These are phyloP conservation scores for Mortierella sp. DNA, from an alignment of 371 early-diverging fungal genomes.

Conservation along the genomic window DNA sequence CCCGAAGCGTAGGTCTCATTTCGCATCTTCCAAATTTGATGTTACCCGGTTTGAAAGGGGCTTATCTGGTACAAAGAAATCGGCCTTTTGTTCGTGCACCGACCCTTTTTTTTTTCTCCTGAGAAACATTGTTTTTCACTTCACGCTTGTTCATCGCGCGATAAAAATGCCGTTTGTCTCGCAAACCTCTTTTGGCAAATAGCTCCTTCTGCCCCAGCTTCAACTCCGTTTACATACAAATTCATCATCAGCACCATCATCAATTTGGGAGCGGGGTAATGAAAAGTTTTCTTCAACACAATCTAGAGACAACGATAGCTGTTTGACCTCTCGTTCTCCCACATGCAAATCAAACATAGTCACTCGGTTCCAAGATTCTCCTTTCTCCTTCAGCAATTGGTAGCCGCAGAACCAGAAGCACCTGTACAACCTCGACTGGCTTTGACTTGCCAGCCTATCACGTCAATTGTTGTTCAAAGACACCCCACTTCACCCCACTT, in stretches of 20 bases:
- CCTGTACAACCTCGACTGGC: neutral
- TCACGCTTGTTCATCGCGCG: no score
- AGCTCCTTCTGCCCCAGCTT: neutral
- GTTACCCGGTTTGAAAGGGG: neutral
- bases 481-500: neutral
- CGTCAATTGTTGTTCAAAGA: neutral
- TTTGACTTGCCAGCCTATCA: neutral
- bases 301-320: no score
- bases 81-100: neutral
- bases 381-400: neutral
- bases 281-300: neutral
- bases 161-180: no score
- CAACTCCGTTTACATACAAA: neutral
- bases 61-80: neutral
- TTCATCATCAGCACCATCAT: neutral
- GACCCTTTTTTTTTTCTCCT: neutral
- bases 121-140: no score
- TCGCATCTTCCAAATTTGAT: constrained; percentile 6
- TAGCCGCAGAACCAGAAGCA: neutral
- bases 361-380: neutral
- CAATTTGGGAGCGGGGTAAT: constrained; percentile 6
- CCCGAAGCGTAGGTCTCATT: neutral
- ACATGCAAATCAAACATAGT: neutral
- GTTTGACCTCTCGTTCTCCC: neutral
- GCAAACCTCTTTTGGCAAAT: neutral